Conservation (phyloP, 2,329 filamentous ascomycete genomes). For the Diplodia seriata region DNA sequence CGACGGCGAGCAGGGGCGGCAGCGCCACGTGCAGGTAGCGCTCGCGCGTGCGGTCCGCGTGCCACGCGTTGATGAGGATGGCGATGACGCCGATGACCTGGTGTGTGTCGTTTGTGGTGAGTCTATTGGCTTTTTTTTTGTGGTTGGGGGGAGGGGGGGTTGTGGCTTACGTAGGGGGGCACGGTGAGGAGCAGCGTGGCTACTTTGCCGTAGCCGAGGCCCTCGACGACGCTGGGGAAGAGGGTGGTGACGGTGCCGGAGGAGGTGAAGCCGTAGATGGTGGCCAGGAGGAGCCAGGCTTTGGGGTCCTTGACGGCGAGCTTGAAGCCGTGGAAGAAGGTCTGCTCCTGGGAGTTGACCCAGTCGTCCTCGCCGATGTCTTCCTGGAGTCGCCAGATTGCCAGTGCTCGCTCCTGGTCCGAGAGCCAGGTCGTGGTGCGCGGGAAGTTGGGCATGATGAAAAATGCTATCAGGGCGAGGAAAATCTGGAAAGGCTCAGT, state of each 20-base stretch:
- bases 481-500: neutral
- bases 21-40: conserved; percentile 49
- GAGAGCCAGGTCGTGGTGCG: conserved; percentile 14
- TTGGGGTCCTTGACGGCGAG: conserved; percentile 45
- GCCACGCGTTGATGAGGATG: conserved; percentile 46
- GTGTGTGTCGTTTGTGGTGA: rapidly evolving
- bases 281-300: conserved; percentile 46
- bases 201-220: conserved; percentile 44
- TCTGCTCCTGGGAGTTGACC: conserved; percentile 40
- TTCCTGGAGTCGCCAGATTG: conserved; percentile 41
- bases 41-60: conserved; percentile 51
- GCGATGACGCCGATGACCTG: conserved; percentile 54
- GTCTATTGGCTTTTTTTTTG: too few species aligned
- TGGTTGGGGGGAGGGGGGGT: neutral
- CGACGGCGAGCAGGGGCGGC: conserved; percentile 41
- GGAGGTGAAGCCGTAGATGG: conserved; percentile 48
- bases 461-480: conserved; percentile 3
- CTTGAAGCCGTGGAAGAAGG: conserved; percentile 43
- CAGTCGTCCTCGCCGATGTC: conserved; percentile 45
- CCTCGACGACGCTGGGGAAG: conserved; percentile 40
- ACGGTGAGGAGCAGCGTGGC: conserved; percentile 44
- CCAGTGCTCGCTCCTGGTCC: conserved; percentile 16
- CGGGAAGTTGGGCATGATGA: conserved; percentile 26
- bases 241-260: conserved; percentile 45
- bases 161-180: conserved; percentile 38